Percentiles rank a stretch among this genome's conserved stretches.
Conservation (phyloP, 2,329 filamentous ascomycete species). For the Phyllosticta citribraziliensis region DNA sequence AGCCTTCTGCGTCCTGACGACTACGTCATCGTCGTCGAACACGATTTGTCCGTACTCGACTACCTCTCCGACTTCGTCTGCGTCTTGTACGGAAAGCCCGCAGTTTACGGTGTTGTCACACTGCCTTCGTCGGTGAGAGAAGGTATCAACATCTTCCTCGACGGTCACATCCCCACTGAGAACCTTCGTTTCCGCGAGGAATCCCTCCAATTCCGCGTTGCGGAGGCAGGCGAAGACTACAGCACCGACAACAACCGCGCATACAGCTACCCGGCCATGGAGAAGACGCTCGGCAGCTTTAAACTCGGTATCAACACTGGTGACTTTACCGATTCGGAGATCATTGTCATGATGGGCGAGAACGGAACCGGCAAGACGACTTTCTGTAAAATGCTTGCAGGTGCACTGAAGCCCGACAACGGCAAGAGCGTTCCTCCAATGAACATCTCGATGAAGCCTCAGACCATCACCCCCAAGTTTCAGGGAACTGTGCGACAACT, state of each 20-base stretch:
- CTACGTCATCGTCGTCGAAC: constrained; percentile 98
- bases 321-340: constrained; percentile 93
- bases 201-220: constrained; percentile 88
- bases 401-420: constrained; percentile 82
- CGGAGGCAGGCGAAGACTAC: constrained; percentile 83
- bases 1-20: constrained; percentile 79
- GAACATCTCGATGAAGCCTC: constrained; percentile 98
- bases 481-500: constrained; percentile 92
- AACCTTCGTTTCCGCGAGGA: constrained; percentile 98
- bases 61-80: constrained; percentile 99
- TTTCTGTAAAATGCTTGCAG: constrained; percentile 92
- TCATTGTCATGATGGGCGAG: constrained; percentile 99
- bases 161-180: constrained; percentile 95
- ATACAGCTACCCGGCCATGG: constrained; percentile 82
- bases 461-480: constrained; percentile 98
- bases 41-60: constrained; percentile 96
- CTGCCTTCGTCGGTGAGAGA: constrained; percentile 92
- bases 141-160: constrained; percentile 98
- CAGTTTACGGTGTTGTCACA: constrained; percentile 95
- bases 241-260: constrained; percentile 72
- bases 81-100: constrained; percentile 89
- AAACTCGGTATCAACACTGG: constrained; percentile 71
- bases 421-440: constrained; percentile 73
- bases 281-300: constrained; percentile 87
- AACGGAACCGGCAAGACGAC: constrained; percentile 99